phyloP scores from a whole-genome alignment of 2,329 filamentous ascomycete species.

The Trichoderma brevicompactum region DNA sequence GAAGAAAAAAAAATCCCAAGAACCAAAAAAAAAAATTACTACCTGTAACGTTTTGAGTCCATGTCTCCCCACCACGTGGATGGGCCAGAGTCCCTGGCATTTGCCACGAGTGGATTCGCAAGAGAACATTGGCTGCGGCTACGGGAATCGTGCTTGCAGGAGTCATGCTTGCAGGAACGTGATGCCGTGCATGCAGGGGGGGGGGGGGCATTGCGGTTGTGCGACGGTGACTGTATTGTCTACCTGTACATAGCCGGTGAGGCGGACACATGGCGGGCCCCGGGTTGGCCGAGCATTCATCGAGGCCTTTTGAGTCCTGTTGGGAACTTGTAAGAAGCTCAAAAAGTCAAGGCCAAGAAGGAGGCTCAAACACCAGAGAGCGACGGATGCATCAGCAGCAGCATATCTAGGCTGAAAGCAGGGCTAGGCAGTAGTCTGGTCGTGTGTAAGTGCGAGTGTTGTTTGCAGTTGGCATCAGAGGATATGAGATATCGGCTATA shows the following conservation, averaged over 20 bases:
- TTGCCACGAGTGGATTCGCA: neutral
- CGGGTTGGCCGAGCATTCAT: constrained; percentile 10
- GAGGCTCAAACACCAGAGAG: neutral
- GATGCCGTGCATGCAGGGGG: constrained; percentile 6
- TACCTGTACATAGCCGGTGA: constrained; percentile 10
- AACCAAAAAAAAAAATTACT: no score
- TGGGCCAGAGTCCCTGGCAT: neutral
- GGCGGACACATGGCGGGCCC: neutral
- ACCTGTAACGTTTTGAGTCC: neutral
- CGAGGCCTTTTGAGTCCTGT: neutral
- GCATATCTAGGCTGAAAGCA: neutral
- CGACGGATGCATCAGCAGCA: constrained; percentile 6
- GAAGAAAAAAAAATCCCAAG: no score
- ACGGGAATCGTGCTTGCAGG: neutral
- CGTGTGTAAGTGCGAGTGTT: neutral
- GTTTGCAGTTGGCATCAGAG: neutral
- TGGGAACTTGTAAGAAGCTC: no score
- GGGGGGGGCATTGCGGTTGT: neutral
- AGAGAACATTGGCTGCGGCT: neutral
- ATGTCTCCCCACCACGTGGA: constrained; percentile 22
- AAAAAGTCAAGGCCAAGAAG: neutral
- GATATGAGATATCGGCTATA: neutral
- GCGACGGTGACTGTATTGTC: constrained; percentile 12
- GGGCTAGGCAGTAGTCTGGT: neutral
- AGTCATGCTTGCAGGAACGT: constrained; percentile 13